Evolutionary conservation across 257 asterid genomes (phyloP), one percentile per base, ranked within the genome.

Genomic region (Solanum pinnatisectum): DNA sequence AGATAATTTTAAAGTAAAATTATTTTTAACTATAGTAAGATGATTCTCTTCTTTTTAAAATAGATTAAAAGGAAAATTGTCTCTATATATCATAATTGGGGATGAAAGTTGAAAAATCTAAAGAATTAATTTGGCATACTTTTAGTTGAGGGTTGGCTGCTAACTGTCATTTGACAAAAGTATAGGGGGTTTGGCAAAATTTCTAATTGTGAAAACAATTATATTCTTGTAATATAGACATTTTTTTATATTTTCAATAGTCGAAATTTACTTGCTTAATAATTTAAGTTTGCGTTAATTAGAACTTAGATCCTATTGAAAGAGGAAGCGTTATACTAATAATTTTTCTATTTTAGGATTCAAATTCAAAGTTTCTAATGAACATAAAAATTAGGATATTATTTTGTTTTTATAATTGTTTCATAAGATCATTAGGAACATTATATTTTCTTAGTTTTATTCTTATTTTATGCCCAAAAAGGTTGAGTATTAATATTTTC

Each of bases 141-240:
- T 73, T 90, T 88, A 18, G 91, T 87, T 87, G 79, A 81, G 87
- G 87, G 91, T 91, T 91, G 91, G 92, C 88, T 88, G 90, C 82
- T 71, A 30, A 81, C 60, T 16, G 85, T 46, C 70, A 81, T 16
- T 81, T 81, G 85, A 49, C 44, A 8, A 78, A 4, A 74, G 15
- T 36, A 44, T 40, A 12, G 32, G 39, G 84, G 15, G 25, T 42
- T 78, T 46, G 16, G 65, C 3, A 79, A 25, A 79, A 25, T 44
- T 39, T 79, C 25, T 4, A 10, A 77, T 40, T 40, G 60, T 7
- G 46, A 40, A 78, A 76, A 76, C 83, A 39, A 20, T 2, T 36
- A 3, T 23, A n/a, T 16, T 71, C 83, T 76, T 76, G 83, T 76
- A 33, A 33, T 40, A n/a, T 39, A 76, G 18, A 39, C 0, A 13